These are phyloP conservation scores for Parastagonospora nodorum DNA, from an alignment of 2,329 filamentous ascomycete species.

Conservation along the genomic window DNA sequence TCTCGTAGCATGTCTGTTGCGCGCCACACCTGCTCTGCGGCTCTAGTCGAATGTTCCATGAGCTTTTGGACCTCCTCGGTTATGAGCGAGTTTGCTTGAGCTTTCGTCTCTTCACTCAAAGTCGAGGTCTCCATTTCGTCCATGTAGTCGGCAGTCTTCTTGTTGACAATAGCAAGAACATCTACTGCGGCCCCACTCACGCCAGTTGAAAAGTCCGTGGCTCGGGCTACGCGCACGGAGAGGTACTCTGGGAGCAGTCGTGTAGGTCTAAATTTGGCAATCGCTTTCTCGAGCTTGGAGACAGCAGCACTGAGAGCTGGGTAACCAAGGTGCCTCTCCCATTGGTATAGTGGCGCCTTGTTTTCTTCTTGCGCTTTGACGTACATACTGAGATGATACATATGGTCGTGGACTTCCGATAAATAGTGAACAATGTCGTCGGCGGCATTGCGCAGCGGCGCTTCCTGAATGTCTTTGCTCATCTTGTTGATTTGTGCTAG, in stretches of 20 bases:
- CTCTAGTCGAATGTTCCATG: slow-evolving; percentile 14
- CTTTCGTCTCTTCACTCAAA: slow-evolving; percentile 6
- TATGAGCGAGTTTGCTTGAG: slow-evolving; percentile 7
- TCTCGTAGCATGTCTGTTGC: slow-evolving; percentile 18
- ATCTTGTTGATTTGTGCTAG: no score
- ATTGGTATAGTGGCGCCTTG: slow-evolving; percentile 18
- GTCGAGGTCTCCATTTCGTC: slow-evolving; percentile 12
- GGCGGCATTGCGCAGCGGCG: not conserved
- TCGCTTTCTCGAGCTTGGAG: slow-evolving; percentile 6
- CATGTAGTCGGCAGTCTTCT: slow-evolving; percentile 13
- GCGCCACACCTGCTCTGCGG: slow-evolving; percentile 17
- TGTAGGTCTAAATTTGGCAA: slow-evolving; percentile 1
- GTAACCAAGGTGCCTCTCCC: slow-evolving; percentile 17
- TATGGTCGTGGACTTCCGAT: slow-evolving; percentile 11
- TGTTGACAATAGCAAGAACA: slow-evolving; percentile 14
- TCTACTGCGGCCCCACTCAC: slow-evolving; percentile 14
- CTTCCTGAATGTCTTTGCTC: no score
- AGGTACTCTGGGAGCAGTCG: slow-evolving; percentile 1
- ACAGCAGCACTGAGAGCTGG: slow-evolving; percentile 2
- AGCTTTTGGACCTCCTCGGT: slow-evolving; percentile 18
- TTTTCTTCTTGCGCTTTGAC: slow-evolving; percentile 8
- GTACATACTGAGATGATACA: slow-evolving; percentile 12
- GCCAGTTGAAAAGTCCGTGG: slow-evolving; percentile 5
- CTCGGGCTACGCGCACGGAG: not conserved
- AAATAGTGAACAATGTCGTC: slow-evolving; percentile 12